phyloP scores from a whole-genome alignment of 768 basidiomycete species.

The Guyanaporus albipodus region DNA sequence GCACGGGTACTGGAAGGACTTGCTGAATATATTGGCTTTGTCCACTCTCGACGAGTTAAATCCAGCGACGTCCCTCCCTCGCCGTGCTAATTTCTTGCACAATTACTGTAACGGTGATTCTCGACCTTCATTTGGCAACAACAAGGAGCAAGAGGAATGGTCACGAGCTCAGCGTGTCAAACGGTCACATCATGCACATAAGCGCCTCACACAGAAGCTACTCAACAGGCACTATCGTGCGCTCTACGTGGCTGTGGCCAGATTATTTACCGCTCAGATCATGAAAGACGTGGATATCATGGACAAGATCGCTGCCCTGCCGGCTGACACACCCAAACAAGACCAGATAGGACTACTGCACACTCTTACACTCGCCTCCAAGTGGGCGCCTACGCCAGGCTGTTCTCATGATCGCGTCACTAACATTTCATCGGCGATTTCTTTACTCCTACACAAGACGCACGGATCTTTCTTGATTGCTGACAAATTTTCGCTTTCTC shows the following conservation, averaged over 20 bases:
- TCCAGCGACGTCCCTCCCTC: background rate
- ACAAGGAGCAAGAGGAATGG: constrained; percentile 25
- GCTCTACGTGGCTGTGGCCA: constrained; percentile 58
- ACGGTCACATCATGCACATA: constrained; percentile 29
- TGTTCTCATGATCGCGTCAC: constrained; percentile 59
- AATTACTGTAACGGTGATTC: constrained; percentile 14
- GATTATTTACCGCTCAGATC: constrained; percentile 54
- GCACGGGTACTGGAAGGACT: constrained; percentile 77
- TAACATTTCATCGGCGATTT: constrained; percentile 62
- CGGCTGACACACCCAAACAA: constrained; percentile 23
- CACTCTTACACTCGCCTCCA: constrained; percentile 52
- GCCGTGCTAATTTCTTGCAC: constrained; percentile 25
- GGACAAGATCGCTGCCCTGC: constrained; percentile 33
- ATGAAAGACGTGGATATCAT: constrained; percentile 45
- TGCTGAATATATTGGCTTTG: constrained; percentile 63
- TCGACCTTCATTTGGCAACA: constrained; percentile 25
- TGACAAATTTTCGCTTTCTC: constrained; percentile 15
- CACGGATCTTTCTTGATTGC: constrained; percentile 19
- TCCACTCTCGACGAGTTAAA: constrained; percentile 50
- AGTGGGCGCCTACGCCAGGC: constrained; percentile 66
- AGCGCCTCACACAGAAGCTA: constrained; percentile 40
- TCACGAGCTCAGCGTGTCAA: constrained; percentile 15
- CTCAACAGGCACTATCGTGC: constrained; percentile 51
- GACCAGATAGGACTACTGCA: constrained; percentile 10
- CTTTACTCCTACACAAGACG: constrained; percentile 45